Base-by-base conservation (phyloP, 2,329 filamentous ascomycete species). In the Oidium heveae region DNA sequence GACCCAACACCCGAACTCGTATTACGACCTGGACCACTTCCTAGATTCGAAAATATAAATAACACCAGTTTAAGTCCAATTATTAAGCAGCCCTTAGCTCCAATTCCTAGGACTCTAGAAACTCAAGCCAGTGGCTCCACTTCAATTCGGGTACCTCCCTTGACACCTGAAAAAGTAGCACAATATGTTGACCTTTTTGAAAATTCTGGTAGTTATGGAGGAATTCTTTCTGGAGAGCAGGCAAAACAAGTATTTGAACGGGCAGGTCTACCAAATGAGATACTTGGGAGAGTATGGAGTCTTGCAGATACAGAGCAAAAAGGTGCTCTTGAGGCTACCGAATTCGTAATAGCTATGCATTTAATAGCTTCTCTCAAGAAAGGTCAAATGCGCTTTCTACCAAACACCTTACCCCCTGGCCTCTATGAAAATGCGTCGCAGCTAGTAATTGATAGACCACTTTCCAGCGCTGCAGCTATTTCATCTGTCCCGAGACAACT, bases 331-430 rank as follows among this genome's bases (percentile, higher is more conserved):
- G 84, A 88, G 56, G 74, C 81, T 61, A 89, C 87, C 15, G 91
- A 96, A 63, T 98, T 98, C 66, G 84, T 94, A 64, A 93, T 98
- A 63, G 91, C 91, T 49, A 98, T 98, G 91, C 91, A 98, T 67
- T 72, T 98, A 57, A 74, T 98, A 58, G 89, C 86, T 15, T 94
- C 87, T 13, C 86, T 86, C 69, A 94, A 94, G 72, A 83, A 80
- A 13, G 84, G 87, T 22, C 74, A 80, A 33, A 75, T 98, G 66
- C 80, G 86, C 59, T 79, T 76, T 20, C 73, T 96, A 55, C 91
- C 91, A 1, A 82, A 72, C 57, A 77, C 83, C 28, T 75, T 98
- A 1, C 91, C 91, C 6, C 79, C 85, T 13, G 84, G 82, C 12
- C 72, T 98, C 5, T 94, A 93, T 64, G 91, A 98, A 64, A 89